Percentiles rank a stretch among this genome's conserved stretches.
Evolutionary conservation across 1,284 basidiomycete species (phyloP).

Genomic region (Ustilago lituana): DNA sequence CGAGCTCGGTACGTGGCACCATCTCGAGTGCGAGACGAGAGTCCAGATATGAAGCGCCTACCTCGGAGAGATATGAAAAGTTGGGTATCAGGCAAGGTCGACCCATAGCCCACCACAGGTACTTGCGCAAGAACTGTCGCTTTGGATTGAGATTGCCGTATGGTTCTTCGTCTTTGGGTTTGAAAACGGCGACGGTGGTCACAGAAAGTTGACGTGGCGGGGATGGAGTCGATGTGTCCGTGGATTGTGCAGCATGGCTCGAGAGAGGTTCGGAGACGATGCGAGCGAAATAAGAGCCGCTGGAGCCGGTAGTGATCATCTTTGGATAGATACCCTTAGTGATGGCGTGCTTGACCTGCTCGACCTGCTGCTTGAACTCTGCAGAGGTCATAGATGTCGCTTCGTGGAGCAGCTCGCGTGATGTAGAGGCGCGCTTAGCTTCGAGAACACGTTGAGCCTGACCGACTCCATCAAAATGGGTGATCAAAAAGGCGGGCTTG

Average conservation of each 20-base stretch:
- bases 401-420: slow-evolving; percentile 10
- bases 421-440: background rate
- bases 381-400: slow-evolving; percentile 31
- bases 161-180: slow-evolving; percentile 66
- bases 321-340: slow-evolving; percentile 55
- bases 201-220: background rate
- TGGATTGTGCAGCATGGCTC: background rate
- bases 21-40: slow-evolving; percentile 78
- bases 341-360: slow-evolving; percentile 56
- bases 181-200: slow-evolving; percentile 61
- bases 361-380: slow-evolving; percentile 45
- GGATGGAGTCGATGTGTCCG: background rate
- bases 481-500: slow-evolving; percentile 31
- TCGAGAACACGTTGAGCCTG: slow-evolving; percentile 18
- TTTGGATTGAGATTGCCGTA: slow-evolving; percentile 65
- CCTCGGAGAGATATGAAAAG: slow-evolving; percentile 72
- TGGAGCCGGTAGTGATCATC: slow-evolving; percentile 64
- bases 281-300: slow-evolving; percentile 64
- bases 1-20: slow-evolving; percentile 85
- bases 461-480: slow-evolving; percentile 36
- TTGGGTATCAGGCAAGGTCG: slow-evolving; percentile 65
- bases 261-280: slow-evolving; percentile 9
- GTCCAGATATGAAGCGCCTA: slow-evolving; percentile 86
- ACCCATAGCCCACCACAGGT: slow-evolving; percentile 67
- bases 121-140: slow-evolving; percentile 64